Percentiles rank a stretch among this genome's conserved stretches.
Evolutionary conservation across 164 flowering plant genomes (phyloP).

Genomic region (Stephania japonica): DNA sequence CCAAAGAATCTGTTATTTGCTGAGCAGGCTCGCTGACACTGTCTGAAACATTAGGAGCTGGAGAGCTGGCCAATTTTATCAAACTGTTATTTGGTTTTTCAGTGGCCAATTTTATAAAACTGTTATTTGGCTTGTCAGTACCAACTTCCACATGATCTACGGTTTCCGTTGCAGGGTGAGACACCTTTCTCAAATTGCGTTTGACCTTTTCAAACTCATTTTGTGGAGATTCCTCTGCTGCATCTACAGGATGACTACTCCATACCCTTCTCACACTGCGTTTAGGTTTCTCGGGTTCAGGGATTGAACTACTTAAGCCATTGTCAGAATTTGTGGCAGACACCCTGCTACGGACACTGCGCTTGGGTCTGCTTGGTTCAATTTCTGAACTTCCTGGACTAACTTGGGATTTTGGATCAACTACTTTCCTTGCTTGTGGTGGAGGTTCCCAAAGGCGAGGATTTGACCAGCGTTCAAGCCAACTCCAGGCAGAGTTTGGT

Average conservation of each 20-base stretch:
- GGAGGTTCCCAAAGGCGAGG: constrained; percentile 53
- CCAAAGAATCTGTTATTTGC: constrained; percentile 15
- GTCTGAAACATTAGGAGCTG: constrained; percentile 23
- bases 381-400: constrained; percentile 31
- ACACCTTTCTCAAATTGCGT: constrained; percentile 62
- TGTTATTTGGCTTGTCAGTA: constrained; percentile 41
- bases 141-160: constrained; percentile 35
- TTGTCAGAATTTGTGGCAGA: constrained; percentile 39
- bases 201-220: constrained; percentile 70
- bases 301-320: constrained; percentile 26
- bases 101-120: constrained; percentile 21
- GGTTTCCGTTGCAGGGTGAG: constrained; percentile 29
- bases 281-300: constrained; percentile 55
- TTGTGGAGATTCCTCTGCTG: constrained; percentile 53
- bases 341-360: constrained; percentile 36
- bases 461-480: constrained; percentile 86
- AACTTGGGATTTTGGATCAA: constrained; percentile 30
- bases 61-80: constrained; percentile 21
- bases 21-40: constrained; percentile 17
- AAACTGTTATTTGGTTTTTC: constrained; percentile 42
- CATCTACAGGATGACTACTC: constrained; percentile 32
- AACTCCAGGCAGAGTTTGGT: constrained; percentile 58
- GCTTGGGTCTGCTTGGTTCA: constrained; percentile 39
- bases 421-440: constrained; percentile 27
- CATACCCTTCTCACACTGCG: constrained; percentile 44